Conservation (phyloP, 2,329 filamentous ascomycete genomes). For the Colletotrichum sp. region DNA sequence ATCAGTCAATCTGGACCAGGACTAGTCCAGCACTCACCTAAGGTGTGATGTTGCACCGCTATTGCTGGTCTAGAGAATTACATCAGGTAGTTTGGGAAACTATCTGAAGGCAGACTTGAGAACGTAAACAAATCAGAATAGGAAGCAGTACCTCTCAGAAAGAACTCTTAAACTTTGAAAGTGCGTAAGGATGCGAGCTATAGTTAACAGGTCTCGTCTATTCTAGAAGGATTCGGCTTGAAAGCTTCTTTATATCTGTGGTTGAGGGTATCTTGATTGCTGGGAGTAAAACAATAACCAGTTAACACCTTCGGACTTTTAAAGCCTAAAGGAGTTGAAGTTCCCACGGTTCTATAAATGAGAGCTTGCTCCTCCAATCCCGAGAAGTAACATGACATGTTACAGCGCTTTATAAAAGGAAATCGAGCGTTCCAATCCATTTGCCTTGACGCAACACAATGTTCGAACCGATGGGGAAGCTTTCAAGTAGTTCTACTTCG, state of each 20-base stretch:
- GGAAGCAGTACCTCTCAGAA: too few species aligned
- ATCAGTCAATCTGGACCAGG: too few species aligned
- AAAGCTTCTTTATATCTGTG: accelerated
- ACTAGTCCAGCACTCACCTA: too few species aligned
- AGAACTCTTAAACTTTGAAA: background rate
- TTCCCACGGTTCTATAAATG: accelerated
- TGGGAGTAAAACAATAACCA: accelerated
- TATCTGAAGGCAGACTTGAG: accelerated
- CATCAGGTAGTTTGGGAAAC: background rate
- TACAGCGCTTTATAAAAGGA: background rate
- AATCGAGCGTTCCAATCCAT: background rate
- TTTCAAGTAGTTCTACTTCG: background rate
- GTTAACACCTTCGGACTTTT: accelerated
- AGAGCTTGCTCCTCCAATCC: background rate
- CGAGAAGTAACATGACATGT: background rate
- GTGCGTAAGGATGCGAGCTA: background rate
- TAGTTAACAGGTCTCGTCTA: accelerated
- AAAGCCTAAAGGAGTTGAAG: too few species aligned
- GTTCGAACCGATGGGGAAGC: background rate
- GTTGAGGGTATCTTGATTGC: background rate
- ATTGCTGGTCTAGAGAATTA: background rate
- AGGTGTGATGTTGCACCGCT: background rate
- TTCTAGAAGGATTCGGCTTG: background rate
- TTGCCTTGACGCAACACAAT: background rate
- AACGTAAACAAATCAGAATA: accelerated